These are phyloP conservation scores for Colletotrichum siamense DNA, from an alignment of 2,329 filamentous ascomycete genomes.

Conservation along the genomic window DNA sequence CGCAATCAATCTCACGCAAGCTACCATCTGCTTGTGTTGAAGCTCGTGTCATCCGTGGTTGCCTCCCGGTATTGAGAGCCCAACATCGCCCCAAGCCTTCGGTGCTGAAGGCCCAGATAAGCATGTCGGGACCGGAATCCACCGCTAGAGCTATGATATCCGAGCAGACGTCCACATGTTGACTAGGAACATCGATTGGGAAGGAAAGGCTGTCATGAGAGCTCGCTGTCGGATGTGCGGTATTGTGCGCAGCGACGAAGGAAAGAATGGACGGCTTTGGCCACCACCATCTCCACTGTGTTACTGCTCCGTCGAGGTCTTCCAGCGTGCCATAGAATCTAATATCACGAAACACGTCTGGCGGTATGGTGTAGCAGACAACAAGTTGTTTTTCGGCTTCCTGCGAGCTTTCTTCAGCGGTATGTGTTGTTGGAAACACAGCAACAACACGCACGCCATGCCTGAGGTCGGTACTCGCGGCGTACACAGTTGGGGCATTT, in stretches of 20 bases:
- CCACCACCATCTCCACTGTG: conserved; percentile 24
- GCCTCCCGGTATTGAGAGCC: conserved; percentile 31
- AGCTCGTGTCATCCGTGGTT: neutral
- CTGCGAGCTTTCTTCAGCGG: neutral
- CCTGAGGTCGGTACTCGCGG: conserved; percentile 58
- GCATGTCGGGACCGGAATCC: conserved; percentile 35
- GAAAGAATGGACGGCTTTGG: neutral
- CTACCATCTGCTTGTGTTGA: conserved; percentile 35
- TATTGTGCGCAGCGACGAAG: neutral
- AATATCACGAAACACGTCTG: conserved; percentile 55
- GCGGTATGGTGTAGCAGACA: conserved; percentile 66
- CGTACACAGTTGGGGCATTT: conserved; percentile 55
- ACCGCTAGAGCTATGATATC: conserved; percentile 37
- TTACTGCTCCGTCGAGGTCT: neutral
- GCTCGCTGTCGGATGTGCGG: conserved; percentile 12
- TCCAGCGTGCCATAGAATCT: conserved; percentile 14
- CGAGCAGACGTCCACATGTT: conserved; percentile 34
- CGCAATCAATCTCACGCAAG: conserved; percentile 33
- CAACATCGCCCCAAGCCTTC: conserved; percentile 39
- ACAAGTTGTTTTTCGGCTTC: conserved; percentile 42
- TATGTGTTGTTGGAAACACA: conserved; percentile 49
- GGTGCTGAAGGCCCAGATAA: conserved; percentile 39
- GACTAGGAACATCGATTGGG: conserved; percentile 36
- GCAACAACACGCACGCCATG: conserved; percentile 65
- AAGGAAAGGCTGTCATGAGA: neutral